Evolutionary conservation across 345 rosid species (phyloP).

Genomic region (Lumnitzera racemosa): DNA sequence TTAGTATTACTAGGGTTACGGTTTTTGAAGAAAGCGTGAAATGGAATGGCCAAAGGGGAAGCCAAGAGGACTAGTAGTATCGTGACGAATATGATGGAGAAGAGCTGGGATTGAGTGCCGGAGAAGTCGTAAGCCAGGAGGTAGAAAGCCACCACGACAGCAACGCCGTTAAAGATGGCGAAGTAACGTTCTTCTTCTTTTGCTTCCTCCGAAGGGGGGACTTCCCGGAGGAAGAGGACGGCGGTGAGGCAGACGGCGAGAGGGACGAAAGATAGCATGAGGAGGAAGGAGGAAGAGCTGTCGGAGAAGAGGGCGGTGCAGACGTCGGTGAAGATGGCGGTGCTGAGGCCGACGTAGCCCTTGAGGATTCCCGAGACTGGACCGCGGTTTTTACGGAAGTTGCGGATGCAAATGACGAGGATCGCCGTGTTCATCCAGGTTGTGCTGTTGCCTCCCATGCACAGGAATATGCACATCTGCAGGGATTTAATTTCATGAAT

Average conservation of each 20-base stretch:
- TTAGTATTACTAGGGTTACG: slow-evolving; percentile 15
- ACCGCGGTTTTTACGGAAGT: slow-evolving; percentile 82
- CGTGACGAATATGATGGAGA: slow-evolving; percentile 34
- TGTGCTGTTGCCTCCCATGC: slow-evolving; percentile 93
- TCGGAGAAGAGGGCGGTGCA: slow-evolving; percentile 72
- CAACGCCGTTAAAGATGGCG: slow-evolving; percentile 46
- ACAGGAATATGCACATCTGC: slow-evolving; percentile 66
- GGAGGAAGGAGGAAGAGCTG: slow-evolving; percentile 50
- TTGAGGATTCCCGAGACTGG: slow-evolving; percentile 89
- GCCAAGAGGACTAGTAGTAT: slow-evolving; percentile 51
- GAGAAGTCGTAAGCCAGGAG: slow-evolving; percentile 58
- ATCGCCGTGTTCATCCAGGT: slow-evolving; percentile 99
- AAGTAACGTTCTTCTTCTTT: slow-evolving; percentile 67
- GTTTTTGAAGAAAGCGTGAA: slow-evolving; percentile 30
- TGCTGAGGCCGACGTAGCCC: slow-evolving; percentile 83
- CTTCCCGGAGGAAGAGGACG: slow-evolving; percentile 73
- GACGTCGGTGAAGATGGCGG: slow-evolving; percentile 89
- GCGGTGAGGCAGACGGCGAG: slow-evolving; percentile 73
- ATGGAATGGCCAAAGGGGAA: slow-evolving; percentile 57
- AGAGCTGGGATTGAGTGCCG: slow-evolving; percentile 23
- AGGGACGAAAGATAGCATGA: slow-evolving; percentile 67
- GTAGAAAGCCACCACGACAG: slow-evolving; percentile 69
- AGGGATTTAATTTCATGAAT: neutral
- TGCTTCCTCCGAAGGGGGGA: slow-evolving; percentile 45
- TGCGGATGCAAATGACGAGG: slow-evolving; percentile 79